These are phyloP conservation scores for Leccinum rimulosum DNA, from an alignment of 768 basidiomycete genomes.

Conservation along the genomic window DNA sequence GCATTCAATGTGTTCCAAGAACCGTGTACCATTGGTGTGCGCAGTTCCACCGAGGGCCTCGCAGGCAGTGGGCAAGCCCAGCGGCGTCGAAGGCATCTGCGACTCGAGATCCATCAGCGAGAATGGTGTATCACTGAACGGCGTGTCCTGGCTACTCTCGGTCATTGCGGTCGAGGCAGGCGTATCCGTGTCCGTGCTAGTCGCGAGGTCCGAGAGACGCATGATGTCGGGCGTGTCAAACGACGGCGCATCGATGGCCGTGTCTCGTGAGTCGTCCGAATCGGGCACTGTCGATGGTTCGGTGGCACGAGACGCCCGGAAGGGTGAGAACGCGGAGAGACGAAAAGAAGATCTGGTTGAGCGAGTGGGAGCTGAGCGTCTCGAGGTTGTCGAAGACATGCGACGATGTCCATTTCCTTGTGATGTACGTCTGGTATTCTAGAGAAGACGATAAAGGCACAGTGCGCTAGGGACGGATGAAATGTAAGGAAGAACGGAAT, in stretches of 20 bases:
- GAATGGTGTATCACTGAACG: slow-evolving; percentile 21
- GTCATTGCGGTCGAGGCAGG: slow-evolving; percentile 15
- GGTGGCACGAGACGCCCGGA: neutral
- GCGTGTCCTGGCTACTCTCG: slow-evolving; percentile 6
- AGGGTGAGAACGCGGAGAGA: slow-evolving; percentile 22
- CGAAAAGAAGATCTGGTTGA: slow-evolving; percentile 19
- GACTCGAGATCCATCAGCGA: slow-evolving; percentile 9
- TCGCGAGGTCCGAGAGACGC: slow-evolving; percentile 19
- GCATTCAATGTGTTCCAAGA: slow-evolving; percentile 24
- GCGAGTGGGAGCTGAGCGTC: slow-evolving; percentile 12
- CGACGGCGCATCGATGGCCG: neutral
- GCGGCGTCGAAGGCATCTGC: slow-evolving; percentile 11
- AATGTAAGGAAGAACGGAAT: neutral
- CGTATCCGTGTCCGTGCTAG: slow-evolving; percentile 2
- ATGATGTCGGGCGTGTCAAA: slow-evolving; percentile 14
- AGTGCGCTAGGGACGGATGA: neutral
- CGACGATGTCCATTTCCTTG: slow-evolving; percentile 20
- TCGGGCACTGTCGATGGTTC: neutral
- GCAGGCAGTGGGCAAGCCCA: slow-evolving; percentile 1
- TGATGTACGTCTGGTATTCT: slow-evolving; percentile 23
- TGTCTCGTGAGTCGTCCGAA: slow-evolving; percentile 1
- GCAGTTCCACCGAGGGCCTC: neutral
- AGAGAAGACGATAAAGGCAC: neutral
- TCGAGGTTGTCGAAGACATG: slow-evolving; percentile 21
- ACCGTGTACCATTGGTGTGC: slow-evolving; percentile 12